Evolutionary conservation across 306 rosid species (phyloP), one percentile per base, ranked within the genome.

Genomic region (Lablab purpureus): DNA sequence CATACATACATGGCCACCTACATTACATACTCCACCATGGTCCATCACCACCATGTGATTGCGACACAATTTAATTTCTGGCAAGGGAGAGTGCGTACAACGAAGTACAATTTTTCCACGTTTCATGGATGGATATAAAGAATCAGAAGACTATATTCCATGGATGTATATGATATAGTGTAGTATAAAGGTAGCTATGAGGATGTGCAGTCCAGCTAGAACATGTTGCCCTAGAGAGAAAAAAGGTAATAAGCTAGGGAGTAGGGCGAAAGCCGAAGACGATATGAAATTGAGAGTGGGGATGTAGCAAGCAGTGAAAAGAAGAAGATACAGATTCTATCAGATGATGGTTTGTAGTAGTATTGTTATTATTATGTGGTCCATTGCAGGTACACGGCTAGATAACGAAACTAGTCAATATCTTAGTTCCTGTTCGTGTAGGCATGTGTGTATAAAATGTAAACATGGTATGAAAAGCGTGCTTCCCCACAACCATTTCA

Each of bases 391-490:
- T 40, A 60, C 25, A 73, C 37, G 37, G 79, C 23, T 23, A 52
- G 49, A 80, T 73, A 82, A 82, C 81, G 77, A 82, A 76, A 51
- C 28, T 77, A 32, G 84, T 79, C 69, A 73, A 59, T 12, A 60
- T 79, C 56, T 64, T 64, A 27, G 79, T 76, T 69, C 10, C 37
- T 74, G 69, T 72, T 63, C 2, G 40, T 59, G 81, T 45, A 78
- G 80, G 67, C 64, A 34, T 81, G 67, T 54, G 71, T 63, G 83
- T 49, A 27, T 51, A 52, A 65, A 70, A 43, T 43, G 21, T 54
- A 64, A 87, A 88, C 87, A 87, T 89, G 74, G 90, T 84, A 86
- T 81, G 71, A 74, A 87, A 72, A 81, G 97, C 96, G 96, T 81
- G 90, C 69, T 85, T 88, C 67, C 87, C 89, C 85, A 87, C 89